Evolutionary conservation across 768 basidiomycete species (phyloP).

Genomic region (Galerina sulciceps): DNA sequence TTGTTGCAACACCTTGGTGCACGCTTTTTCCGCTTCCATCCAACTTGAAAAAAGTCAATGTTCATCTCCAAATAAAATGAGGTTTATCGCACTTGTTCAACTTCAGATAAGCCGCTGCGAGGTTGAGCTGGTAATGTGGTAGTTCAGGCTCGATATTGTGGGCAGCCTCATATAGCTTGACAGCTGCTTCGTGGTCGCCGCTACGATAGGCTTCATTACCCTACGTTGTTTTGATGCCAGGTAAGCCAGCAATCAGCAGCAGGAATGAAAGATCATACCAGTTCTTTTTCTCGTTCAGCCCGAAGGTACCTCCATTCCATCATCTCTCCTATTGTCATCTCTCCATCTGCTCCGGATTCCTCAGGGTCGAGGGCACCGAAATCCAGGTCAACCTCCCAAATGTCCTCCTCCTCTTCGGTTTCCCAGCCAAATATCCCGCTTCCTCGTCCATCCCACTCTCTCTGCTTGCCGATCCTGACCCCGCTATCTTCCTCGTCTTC

Average conservation of each 20-base stretch:
- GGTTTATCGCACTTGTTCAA: conserved; percentile 56
- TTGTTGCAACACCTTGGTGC: conserved; percentile 64
- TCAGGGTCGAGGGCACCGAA: conserved; percentile 60
- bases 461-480: conserved; percentile 63
- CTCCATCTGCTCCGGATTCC: conserved; percentile 48
- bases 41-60: conserved; percentile 46
- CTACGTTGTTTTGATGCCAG: conserved; percentile 33
- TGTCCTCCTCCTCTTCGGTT: conserved; percentile 75
- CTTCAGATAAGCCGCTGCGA: conserved; percentile 77
- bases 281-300: conserved; percentile 74
- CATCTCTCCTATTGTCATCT: conserved; percentile 73
- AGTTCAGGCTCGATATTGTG: conserved; percentile 71
- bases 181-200: conserved; percentile 59
- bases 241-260: background rate
- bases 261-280: conserved; percentile 40
- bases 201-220: conserved; percentile 73
- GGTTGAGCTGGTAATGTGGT: conserved; percentile 77
- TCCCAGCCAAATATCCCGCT: conserved; percentile 77
- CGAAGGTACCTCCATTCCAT: conserved; percentile 76
- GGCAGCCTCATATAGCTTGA: conserved; percentile 62
- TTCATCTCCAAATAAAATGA: background rate
- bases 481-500: conserved; percentile 69
- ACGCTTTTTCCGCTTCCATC: conserved; percentile 74
- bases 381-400: conserved; percentile 75
- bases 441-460: conserved; percentile 81